Conservation (phyloP, 805 yeast species). For the Candida sakaeoensis region DNA sequence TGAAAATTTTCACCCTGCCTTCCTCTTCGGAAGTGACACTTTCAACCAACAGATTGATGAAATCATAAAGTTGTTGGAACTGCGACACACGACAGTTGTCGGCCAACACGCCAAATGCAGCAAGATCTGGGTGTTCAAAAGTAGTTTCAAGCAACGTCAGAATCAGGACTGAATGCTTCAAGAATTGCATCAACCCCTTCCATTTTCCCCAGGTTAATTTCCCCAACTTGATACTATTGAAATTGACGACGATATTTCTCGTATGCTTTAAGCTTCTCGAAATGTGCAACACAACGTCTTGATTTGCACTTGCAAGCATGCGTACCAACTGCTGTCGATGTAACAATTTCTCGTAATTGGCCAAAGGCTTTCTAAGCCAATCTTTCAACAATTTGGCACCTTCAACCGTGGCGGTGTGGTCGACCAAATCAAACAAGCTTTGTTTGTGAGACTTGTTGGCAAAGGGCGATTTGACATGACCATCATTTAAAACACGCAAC, state of each 20-base stretch:
- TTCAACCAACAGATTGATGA: conserved; percentile 6
- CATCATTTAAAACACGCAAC: conserved; percentile 6
- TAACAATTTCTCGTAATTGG: not conserved
- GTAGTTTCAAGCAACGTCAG: not conserved
- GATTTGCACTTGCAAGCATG: conserved; percentile 2
- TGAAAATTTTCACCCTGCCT: conserved; percentile 3
- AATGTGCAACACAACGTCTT: not conserved
- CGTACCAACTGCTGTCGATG: conserved; percentile 6
- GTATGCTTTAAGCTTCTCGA: conserved; percentile 3
- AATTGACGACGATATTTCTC: conserved; percentile 1
- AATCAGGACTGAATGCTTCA: conserved; percentile 4
- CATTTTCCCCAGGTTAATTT: conserved; percentile 8
- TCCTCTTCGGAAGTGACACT: conserved; percentile 5
- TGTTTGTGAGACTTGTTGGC: conserved; percentile 2
- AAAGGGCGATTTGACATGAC: not conserved
- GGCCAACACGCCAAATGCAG: not conserved
- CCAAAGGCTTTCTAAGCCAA: conserved; percentile 10
- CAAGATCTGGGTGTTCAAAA: not conserved
- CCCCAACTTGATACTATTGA: conserved; percentile 6
- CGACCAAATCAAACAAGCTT: conserved; percentile 6
- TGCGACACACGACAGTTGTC: not conserved
- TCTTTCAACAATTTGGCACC: conserved; percentile 9
- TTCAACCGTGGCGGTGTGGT: conserved; percentile 5
- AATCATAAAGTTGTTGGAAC: conserved; percentile 5
- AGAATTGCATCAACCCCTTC: conserved; percentile 7